Base-by-base conservation (phyloP, 805 yeast species). In the Saturnispora dispora region DNA sequence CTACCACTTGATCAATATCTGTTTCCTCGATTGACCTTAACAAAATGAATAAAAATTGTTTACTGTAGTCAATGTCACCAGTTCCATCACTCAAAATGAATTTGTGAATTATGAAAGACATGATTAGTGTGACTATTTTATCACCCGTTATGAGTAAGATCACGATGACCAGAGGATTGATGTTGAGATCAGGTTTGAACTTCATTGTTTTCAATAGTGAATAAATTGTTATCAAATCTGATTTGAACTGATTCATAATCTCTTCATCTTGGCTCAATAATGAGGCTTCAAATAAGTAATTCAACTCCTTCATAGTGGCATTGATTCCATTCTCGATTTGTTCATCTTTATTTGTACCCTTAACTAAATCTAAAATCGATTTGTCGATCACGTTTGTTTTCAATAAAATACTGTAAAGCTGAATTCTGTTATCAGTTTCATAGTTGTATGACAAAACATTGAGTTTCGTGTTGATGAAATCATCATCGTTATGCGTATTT, bases 11-110 rank as follows among this genome's bases (percentile, higher is more conserved):
- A 18, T 30, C 28, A 7, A 42, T 7, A 37, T 49, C 18, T 17
- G 27, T 8, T 4, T 49, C 48, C 25, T 49, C 52, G 15, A 49
- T 44, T 13, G 45, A 35, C 11, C 52, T 35, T 4, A 36, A 49
- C 5, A 49, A 23, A 15, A 43, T 15, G 25, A 49, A 49, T 15
- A 18, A 9, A 18, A 49, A 49, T 2, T 36, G 47, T 18, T 35
- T 17, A 17, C 32, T 30, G 22, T 44, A 6, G 5, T 28, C 35
- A 15, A 6, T 22, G n/a, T 6, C 32, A 36, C 11, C 20, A 11
- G 33, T 30, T 5, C 33, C 33, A 11, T 30, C 33, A 30, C 15
- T 30, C 33, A 49, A 27, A 5, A 49, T 17, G 22, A 43, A 49
- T 5, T 36, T 9, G n/a, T 49, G 47, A n/a, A 49, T 27, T 5